These are phyloP conservation scores for Apiotrichum domesticum DNA, from an alignment of 1,284 basidiomycete genomes.

Conservation along the genomic window DNA sequence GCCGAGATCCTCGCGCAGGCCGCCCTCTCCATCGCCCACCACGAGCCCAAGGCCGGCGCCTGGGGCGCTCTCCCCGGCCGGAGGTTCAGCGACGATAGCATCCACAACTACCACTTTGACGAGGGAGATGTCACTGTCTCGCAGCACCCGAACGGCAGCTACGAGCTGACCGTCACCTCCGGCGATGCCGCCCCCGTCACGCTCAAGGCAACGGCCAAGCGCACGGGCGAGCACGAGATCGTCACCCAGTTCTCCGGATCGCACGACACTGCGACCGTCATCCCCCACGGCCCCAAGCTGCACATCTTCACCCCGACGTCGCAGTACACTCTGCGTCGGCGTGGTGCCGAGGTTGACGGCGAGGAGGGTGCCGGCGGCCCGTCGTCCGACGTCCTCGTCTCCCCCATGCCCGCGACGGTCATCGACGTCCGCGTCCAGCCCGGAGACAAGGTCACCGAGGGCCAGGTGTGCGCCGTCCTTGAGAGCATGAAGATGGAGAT, in stretches of 20 bases:
- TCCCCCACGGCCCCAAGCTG: constrained; percentile 32
- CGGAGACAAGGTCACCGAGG: constrained; percentile 71
- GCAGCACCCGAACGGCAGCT: constrained; percentile 12
- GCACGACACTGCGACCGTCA: constrained; percentile 25
- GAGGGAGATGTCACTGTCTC: constrained; percentile 23
- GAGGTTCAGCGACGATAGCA: constrained; percentile 57
- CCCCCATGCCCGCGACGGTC: constrained; percentile 84
- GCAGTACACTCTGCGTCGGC: constrained; percentile 25
- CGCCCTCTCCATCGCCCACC: constrained; percentile 65
- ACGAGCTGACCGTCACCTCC: constrained; percentile 16
- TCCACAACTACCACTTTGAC: constrained; percentile 27
- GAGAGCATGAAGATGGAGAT: constrained; percentile 98
- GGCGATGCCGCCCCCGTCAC: constrained; percentile 11
- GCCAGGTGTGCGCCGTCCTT: constrained; percentile 72
- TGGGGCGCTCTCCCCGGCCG: constrained; percentile 65
- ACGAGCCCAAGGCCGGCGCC: constrained; percentile 49
- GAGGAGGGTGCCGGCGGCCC: constrained; percentile 13
- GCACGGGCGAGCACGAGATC: constrained; percentile 25
- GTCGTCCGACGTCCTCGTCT: constrained; percentile 23
- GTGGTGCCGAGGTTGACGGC: constrained; percentile 17
- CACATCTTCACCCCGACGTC: constrained; percentile 33
- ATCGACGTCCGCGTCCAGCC: constrained; percentile 73
- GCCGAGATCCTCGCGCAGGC: constrained; percentile 66
- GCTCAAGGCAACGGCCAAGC: constrained; percentile 6
- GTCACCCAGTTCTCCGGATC: constrained; percentile 22